These are phyloP conservation scores for Phaffomyces thermotolerans DNA, from an alignment of 805 yeast genomes.

Conservation along the genomic window DNA sequence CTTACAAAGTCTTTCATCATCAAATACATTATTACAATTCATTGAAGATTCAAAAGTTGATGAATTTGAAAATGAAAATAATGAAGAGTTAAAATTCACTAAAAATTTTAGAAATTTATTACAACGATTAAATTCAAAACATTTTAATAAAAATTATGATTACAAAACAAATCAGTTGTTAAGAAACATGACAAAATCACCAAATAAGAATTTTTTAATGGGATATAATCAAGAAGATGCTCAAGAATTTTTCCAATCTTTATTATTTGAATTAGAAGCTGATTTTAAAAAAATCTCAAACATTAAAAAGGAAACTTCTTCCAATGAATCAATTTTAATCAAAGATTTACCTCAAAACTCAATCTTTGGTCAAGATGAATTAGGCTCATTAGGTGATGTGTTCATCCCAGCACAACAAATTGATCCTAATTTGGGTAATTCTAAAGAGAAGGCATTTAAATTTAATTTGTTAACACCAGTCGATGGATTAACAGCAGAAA, in stretches of 20 bases:
- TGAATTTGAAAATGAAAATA: background rate
- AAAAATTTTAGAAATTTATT: conserved; percentile 45
- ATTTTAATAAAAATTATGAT: conserved; percentile 46
- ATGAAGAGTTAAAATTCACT: conserved; percentile 39
- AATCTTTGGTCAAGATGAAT: conserved; percentile 32
- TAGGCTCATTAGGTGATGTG: conserved; percentile 57
- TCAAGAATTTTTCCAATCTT: conserved; percentile 86
- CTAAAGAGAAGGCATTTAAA: conserved; percentile 39
- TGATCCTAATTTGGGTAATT: conserved; percentile 55
- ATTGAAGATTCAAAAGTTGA: conserved; percentile 31
- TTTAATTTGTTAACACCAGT: conserved; percentile 74
- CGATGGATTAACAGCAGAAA: conserved; percentile 81
- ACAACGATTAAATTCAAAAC: conserved; percentile 46
- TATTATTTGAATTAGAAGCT: conserved; percentile 58
- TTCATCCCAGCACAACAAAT: conserved; percentile 68
- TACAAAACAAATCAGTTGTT: conserved; percentile 55
- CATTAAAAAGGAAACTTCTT: background rate
- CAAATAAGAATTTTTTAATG: conserved; percentile 65
- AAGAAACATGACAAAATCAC: conserved; percentile 68
- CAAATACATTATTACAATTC: conserved; percentile 50
- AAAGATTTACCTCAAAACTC: conserved; percentile 30
- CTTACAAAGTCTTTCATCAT: conserved; percentile 73
- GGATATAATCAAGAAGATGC: conserved; percentile 96
- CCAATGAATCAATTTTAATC: conserved; percentile 19
- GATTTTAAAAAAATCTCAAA: conserved; percentile 35